Evolutionary conservation across 192 early-diverging fungal genomes (phyloP).

Genomic region (Coemansia sp.): DNA sequence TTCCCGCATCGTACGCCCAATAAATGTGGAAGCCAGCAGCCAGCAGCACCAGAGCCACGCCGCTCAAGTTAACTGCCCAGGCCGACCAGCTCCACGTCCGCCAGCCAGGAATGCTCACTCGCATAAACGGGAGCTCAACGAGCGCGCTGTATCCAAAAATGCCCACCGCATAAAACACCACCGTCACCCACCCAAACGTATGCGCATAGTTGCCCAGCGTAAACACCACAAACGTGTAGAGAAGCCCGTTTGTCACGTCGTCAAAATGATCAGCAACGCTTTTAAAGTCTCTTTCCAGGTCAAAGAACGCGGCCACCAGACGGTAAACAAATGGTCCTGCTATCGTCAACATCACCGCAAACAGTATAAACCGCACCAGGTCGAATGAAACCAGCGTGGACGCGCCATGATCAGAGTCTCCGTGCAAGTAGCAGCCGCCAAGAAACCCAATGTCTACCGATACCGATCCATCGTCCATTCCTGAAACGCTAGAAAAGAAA

Average conservation of each 20-base stretch:
- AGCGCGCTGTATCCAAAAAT: slow-evolving; percentile 58
- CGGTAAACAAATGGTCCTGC: slow-evolving; percentile 56
- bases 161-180: slow-evolving; percentile 50
- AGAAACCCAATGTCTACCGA: slow-evolving; percentile 26
- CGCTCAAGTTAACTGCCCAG: slow-evolving; percentile 62
- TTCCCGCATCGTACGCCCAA: slow-evolving; percentile 36
- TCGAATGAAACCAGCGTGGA: slow-evolving; percentile 51
- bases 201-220: slow-evolving; percentile 73
- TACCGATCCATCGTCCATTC: slow-evolving; percentile 3
- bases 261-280: slow-evolving; percentile 64
- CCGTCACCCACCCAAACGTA: slow-evolving; percentile 57
- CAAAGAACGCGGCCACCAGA: slow-evolving; percentile 57
- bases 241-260: slow-evolving; percentile 57
- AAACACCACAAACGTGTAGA: slow-evolving; percentile 67
- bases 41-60: slow-evolving; percentile 55
- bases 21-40: slow-evolving; percentile 58
- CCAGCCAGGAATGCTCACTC: slow-evolving; percentile 62
- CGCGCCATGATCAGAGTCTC: slow-evolving; percentile 29
- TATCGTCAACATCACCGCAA: slow-evolving; percentile 33
- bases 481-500: slow-evolving; percentile 6
- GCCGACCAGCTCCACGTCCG: slow-evolving; percentile 63
- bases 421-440: slow-evolving; percentile 39
- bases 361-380: slow-evolving; percentile 29
- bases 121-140: slow-evolving; percentile 66
- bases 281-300: slow-evolving; percentile 68